Evolutionary conservation across 2,329 filamentous ascomycete genomes (phyloP).

Genomic region (Pseudogymnoascus sp.): DNA sequence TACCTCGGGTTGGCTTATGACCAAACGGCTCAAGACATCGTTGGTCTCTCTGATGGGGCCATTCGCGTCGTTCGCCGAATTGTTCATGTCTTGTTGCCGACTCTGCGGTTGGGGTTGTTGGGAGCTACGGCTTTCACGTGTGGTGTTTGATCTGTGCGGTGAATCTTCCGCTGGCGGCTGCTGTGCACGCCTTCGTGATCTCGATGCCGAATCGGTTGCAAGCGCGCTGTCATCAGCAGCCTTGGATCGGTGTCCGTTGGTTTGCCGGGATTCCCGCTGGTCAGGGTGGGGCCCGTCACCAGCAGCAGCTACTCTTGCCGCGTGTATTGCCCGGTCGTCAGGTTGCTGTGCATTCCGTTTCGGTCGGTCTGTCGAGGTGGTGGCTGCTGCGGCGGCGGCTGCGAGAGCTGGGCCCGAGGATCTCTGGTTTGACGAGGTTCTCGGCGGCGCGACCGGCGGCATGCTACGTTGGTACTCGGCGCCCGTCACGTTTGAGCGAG

Average conservation of each 20-base stretch:
- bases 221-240: slow-evolving; percentile 26
- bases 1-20: slow-evolving; percentile 67
- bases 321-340: slow-evolving; percentile 26
- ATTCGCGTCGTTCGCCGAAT: slow-evolving; percentile 39
- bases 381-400: slow-evolving; percentile 28
- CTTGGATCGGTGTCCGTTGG: slow-evolving; percentile 32
- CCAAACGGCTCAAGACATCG: slow-evolving; percentile 68
- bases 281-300: slow-evolving; percentile 27
- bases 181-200: slow-evolving; percentile 40
- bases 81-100: slow-evolving; percentile 26
- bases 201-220: slow-evolving; percentile 28
- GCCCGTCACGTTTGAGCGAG: background rate
- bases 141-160: slow-evolving; percentile 34
- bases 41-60: slow-evolving; percentile 67
- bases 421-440: slow-evolving; percentile 69
- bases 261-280: slow-evolving; percentile 34
- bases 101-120: slow-evolving; percentile 24
- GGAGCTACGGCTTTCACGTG: slow-evolving; percentile 32
- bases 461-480: slow-evolving; percentile 51
- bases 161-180: slow-evolving; percentile 36
- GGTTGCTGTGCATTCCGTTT: slow-evolving; percentile 26
- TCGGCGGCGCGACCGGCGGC: slow-evolving; percentile 68
- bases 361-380: slow-evolving; percentile 13
- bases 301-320: slow-evolving; percentile 19
- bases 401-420: slow-evolving; percentile 27